phyloP scores from a whole-genome alignment of 2,329 filamentous ascomycete species.

The Cladophialophora bantiana region DNA sequence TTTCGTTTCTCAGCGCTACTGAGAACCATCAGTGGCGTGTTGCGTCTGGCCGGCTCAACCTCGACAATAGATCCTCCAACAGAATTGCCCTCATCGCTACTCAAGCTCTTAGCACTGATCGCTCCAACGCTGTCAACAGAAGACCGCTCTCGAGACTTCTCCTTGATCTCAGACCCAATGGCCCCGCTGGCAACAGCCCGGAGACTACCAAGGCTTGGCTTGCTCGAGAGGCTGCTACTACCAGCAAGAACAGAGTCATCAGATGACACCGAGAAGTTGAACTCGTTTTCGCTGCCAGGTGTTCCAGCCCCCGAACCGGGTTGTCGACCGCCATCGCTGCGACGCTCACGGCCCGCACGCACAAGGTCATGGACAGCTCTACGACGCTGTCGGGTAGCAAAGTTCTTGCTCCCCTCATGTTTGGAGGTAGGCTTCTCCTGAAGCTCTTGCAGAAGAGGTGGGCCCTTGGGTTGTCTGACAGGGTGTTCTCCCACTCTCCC shows the following conservation, averaged over 20 bases:
- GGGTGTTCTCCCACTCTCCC: constrained; percentile 94
- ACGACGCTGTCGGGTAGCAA: constrained; percentile 88
- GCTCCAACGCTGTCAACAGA: constrained; percentile 56
- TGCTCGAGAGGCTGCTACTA: constrained; percentile 81
- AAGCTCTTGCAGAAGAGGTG: constrained; percentile 90
- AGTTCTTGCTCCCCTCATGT: constrained; percentile 96
- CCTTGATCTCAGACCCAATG: constrained; percentile 85
- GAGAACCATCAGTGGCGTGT: constrained; percentile 84
- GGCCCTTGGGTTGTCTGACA: constrained; percentile 87
- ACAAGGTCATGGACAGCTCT: constrained; percentile 91
- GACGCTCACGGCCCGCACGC: constrained; percentile 84
- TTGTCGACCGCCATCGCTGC: constrained; percentile 66
- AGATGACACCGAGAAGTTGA: constrained; percentile 72
- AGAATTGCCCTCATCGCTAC: constrained; percentile 65
- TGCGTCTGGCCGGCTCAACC: constrained; percentile 70
- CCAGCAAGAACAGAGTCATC: constrained; percentile 75
- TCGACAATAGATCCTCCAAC: constrained; percentile 64
- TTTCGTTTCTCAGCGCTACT: constrained; percentile 92
- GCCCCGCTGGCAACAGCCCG: constrained; percentile 81
- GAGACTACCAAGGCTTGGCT: constrained; percentile 75
- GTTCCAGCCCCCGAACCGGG: constrained; percentile 77
- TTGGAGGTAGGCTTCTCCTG: constrained; percentile 87
- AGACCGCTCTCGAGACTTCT: constrained; percentile 68
- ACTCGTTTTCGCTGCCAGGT: constrained; percentile 82
- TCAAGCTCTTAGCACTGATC: constrained; percentile 69